Evolutionary conservation across 2,329 filamentous ascomycete species (phyloP).

Genomic region (Stylonectria norvegica): DNA sequence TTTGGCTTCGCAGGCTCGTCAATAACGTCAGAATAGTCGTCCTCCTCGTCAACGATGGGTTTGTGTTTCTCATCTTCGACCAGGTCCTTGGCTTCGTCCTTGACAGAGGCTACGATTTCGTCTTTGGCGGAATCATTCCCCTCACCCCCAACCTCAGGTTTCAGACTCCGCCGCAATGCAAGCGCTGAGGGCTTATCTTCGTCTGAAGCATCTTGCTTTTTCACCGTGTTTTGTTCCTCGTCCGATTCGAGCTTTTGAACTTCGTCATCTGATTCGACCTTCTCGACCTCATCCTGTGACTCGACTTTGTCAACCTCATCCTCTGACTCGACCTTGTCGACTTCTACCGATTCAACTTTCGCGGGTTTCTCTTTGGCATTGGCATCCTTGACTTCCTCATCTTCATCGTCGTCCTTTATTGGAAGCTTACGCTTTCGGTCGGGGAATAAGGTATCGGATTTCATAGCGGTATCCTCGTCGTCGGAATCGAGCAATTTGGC

Average conservation of each 20-base stretch:
- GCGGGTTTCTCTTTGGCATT: slow-evolving; percentile 6
- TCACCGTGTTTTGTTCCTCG: neutral
- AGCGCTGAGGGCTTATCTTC: too few species aligned
- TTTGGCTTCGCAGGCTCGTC: slow-evolving; percentile 66
- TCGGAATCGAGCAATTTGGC: slow-evolving; percentile 27
- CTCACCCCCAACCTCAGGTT: too few species aligned
- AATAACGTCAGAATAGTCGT: slow-evolving; percentile 54
- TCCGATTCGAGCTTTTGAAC: slow-evolving; percentile 8
- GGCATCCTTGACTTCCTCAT: slow-evolving; percentile 14
- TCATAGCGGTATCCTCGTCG: slow-evolving; percentile 21
- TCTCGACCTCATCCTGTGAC: too few species aligned
- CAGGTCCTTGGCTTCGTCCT: slow-evolving; percentile 15
- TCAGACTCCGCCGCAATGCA: too few species aligned
- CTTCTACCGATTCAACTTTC: too few species aligned
- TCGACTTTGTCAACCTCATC: too few species aligned
- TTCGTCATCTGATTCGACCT: slow-evolving; percentile 15
- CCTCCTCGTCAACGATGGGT: slow-evolving; percentile 31
- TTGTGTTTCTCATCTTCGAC: slow-evolving; percentile 19
- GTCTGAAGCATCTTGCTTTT: slow-evolving; percentile 1
- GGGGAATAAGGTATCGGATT: neutral
- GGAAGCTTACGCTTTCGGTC: slow-evolving; percentile 9
- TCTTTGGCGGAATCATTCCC: slow-evolving; percentile 2
- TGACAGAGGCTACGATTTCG: slow-evolving; percentile 2
- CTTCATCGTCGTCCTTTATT: slow-evolving; percentile 16
- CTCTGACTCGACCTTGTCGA: too few species aligned